These are phyloP conservation scores for Xylaria sp. DNA, from an alignment of 2,329 filamentous ascomycete species.

Conservation along the genomic window DNA sequence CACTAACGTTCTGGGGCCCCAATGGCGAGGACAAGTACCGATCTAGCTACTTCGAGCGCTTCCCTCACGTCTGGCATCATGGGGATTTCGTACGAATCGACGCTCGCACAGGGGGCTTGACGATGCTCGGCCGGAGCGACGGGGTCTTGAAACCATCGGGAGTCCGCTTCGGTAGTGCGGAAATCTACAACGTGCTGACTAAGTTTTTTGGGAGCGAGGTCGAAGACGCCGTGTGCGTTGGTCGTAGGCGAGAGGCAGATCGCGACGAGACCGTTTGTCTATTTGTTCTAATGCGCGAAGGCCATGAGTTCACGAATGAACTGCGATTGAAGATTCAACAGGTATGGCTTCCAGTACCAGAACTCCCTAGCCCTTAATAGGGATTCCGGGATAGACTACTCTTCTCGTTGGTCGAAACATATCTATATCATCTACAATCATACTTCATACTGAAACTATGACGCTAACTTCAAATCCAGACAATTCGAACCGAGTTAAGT, in stretches of 20 bases:
- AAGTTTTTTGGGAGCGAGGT: constrained; percentile 82
- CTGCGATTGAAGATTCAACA: constrained; percentile 72
- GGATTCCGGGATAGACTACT: not conserved
- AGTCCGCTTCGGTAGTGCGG: constrained; percentile 90
- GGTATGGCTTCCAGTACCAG: constrained; percentile 10
- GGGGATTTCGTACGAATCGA: constrained; percentile 87
- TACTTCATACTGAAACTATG: not conserved
- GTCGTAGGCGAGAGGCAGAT: constrained; percentile 76
- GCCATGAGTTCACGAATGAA: constrained; percentile 66
- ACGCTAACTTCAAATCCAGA: constrained; percentile 40
- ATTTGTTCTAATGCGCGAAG: constrained; percentile 81
- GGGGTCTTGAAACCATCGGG: constrained; percentile 93
- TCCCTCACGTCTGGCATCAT: constrained; percentile 86
- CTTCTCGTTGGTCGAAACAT: not conserved
- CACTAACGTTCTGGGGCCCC: constrained; percentile 85
- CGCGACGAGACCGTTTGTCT: constrained; percentile 87
- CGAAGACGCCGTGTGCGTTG: constrained; percentile 89
- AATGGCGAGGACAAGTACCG: constrained; percentile 80
- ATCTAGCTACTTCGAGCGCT: constrained; percentile 88
- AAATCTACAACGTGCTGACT: constrained; percentile 95
- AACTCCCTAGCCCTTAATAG: not conserved
- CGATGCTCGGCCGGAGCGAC: constrained; percentile 93
- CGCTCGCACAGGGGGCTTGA: constrained; percentile 75
- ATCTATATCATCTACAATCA: not conserved
- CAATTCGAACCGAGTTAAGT: constrained; percentile 81